Percentiles rank a stretch among this genome's conserved stretches.
Conservation (phyloP, 176 grass and related monocot species). For the Calamus simplicifolius region DNA sequence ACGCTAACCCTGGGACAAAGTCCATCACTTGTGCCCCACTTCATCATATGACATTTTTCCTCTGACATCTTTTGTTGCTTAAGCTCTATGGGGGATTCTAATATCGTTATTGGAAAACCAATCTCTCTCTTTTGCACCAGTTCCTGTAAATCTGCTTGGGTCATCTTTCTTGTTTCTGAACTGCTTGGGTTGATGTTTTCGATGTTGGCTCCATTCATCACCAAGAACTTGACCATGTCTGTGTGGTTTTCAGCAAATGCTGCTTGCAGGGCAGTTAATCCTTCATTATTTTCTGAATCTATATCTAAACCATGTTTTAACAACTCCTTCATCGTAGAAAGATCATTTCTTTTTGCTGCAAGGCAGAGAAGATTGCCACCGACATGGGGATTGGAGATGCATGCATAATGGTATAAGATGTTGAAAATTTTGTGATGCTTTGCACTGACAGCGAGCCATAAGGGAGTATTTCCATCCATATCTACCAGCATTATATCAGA, state of each 20-base stretch:
- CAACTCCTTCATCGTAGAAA: constrained; percentile 59
- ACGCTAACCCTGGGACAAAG: too few species aligned
- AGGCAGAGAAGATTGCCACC: constrained; percentile 61
- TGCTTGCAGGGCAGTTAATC: constrained; percentile 47
- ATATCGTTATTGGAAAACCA: constrained; percentile 38
- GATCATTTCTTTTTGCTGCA: constrained; percentile 48
- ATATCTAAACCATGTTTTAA: constrained; percentile 61
- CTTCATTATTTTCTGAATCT: constrained; percentile 55
- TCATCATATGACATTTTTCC: neutral
- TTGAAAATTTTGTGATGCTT: constrained; percentile 85
- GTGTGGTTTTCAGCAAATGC: constrained; percentile 46
- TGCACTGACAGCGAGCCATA: constrained; percentile 60
- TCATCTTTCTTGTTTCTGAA: constrained; percentile 14
- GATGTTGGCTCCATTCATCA: constrained; percentile 56
- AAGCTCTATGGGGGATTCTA: constrained; percentile 10
- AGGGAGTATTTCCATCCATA: constrained; percentile 49
- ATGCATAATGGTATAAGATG: constrained; percentile 56
- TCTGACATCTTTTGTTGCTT: constrained; percentile 7
- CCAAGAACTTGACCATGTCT: constrained; percentile 45
- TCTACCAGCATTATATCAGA: constrained; percentile 12
- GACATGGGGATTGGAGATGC: constrained; percentile 35
- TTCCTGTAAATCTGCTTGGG: constrained; percentile 31
- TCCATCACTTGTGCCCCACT: too few species aligned
- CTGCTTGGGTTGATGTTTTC: constrained; percentile 29
- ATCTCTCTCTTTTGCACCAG: constrained; percentile 39